Percentiles rank a stretch among this genome's conserved stretches.
Evolutionary conservation across 805 yeast genomes (phyloP).

Genomic region (Starmerella scarabaei): DNA sequence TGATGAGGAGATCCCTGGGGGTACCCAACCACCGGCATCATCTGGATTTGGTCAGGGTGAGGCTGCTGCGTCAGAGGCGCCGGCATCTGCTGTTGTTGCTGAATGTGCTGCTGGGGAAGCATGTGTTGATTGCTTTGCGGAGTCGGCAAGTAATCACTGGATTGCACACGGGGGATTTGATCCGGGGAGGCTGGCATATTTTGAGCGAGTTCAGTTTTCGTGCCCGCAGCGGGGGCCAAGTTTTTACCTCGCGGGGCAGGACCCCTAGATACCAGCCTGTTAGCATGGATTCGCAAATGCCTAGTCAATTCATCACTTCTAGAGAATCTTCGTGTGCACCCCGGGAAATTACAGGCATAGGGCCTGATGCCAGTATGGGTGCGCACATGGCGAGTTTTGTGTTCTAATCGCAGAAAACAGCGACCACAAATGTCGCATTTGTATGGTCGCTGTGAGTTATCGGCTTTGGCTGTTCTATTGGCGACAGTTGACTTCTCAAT

Average conservation of each 20-base stretch:
- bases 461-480: slow-evolving; percentile 5
- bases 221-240: slow-evolving; percentile 9
- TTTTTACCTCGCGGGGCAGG: slow-evolving; percentile 15
- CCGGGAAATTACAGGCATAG: slow-evolving; percentile 65
- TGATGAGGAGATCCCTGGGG: not conserved
- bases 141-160: not conserved
- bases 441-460: slow-evolving; percentile 49
- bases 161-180: not conserved
- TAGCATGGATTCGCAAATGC: slow-evolving; percentile 63
- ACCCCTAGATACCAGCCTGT: slow-evolving; percentile 19
- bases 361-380: slow-evolving; percentile 94
- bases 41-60: slow-evolving; percentile 1
- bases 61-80: not conserved
- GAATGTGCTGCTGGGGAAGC: not conserved
- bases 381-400: slow-evolving; percentile 79
- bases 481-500: not conserved
- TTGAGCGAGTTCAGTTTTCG: slow-evolving; percentile 1
- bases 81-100: not conserved
- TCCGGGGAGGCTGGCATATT: not conserved
- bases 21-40: slow-evolving; percentile 1
- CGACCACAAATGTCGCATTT: slow-evolving; percentile 73
- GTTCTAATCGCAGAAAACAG: slow-evolving; percentile 80
- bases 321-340: slow-evolving; percentile 65
- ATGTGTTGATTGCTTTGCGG: not conserved
- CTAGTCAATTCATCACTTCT: slow-evolving; percentile 78